A percentile compares a stretch with the other conserved stretches of the same genome.
These are phyloP conservation scores for Sarocladium strictum DNA, from an alignment of 2,329 filamentous ascomycete genomes.

Conservation along the genomic window DNA sequence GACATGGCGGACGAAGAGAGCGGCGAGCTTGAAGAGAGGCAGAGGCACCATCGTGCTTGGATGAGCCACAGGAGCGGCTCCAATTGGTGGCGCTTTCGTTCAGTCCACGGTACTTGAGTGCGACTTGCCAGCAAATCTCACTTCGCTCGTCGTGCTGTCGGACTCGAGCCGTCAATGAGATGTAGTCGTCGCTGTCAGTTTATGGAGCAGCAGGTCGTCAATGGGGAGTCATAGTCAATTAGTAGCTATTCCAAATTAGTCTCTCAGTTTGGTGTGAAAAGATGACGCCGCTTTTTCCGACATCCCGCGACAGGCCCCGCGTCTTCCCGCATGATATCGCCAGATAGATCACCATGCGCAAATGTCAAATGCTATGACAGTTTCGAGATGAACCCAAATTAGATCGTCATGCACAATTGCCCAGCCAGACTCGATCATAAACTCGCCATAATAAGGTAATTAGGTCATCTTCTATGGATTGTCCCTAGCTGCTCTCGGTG, in stretches of 20 bases:
- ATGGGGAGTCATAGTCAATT: constrained; percentile 5
- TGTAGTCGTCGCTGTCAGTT: background rate
- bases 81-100: background rate
- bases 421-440: background rate
- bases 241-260: constrained; percentile 1
- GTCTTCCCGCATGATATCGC: background rate
- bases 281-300: constrained; percentile 4
- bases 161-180: background rate
- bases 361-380: background rate
- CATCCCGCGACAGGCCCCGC: background rate
- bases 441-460: background rate
- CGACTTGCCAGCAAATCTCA: background rate
- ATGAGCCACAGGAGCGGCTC: background rate
- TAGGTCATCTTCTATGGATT: background rate
- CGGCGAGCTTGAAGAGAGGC: constrained; percentile 61
- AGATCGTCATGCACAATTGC: constrained; percentile 2
- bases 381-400: background rate
- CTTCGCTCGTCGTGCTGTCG: background rate
- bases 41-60: constrained; percentile 51
- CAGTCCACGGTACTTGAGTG: background rate
- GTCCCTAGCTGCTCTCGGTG: background rate
- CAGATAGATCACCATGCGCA: background rate
- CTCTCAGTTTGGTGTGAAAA: background rate
- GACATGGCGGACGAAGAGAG: constrained; percentile 58
- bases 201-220: background rate